Conservation (phyloP, 176 grass and related monocot species). For the Oryza meridionalis region DNA sequence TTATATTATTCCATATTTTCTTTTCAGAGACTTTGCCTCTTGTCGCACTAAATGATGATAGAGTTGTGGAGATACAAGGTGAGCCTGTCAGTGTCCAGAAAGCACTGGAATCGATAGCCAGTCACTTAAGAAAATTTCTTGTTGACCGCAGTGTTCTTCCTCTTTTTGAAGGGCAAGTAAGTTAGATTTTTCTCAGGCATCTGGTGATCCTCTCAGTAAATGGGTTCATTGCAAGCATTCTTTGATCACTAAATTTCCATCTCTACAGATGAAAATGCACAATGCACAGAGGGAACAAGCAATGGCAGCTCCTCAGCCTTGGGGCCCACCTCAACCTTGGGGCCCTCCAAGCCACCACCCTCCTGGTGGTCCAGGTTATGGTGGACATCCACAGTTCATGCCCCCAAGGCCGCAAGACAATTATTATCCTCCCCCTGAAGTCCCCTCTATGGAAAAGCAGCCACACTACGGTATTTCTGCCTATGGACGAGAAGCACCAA, state of each 20-base stretch:
- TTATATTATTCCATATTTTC: neutral
- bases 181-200: conserved; percentile 28
- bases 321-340: conserved; percentile 66
- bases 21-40: conserved; percentile 81
- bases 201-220: neutral
- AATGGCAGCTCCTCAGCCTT: conserved; percentile 73
- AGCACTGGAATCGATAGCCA: conserved; percentile 84
- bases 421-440: conserved; percentile 56
- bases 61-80: conserved; percentile 96
- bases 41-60: conserved; percentile 84
- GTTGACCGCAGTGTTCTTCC: conserved; percentile 87
- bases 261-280: conserved; percentile 64
- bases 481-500: conserved; percentile 65
- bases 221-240: conserved; percentile 3
- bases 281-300: conserved; percentile 65
- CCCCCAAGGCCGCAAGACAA: conserved; percentile 64
- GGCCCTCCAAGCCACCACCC: conserved; percentile 50
- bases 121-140: conserved; percentile 90
- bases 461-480: conserved; percentile 74
- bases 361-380: conserved; percentile 65
- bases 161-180: conserved; percentile 80
- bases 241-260: conserved; percentile 36
- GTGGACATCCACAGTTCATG: conserved; percentile 77
- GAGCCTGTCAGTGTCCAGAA: conserved; percentile 68
- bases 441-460: conserved; percentile 65